Evolutionary conservation across 1,284 basidiomycete species (phyloP).

Genomic region (Cutaneotrichosporon sp.): DNA sequence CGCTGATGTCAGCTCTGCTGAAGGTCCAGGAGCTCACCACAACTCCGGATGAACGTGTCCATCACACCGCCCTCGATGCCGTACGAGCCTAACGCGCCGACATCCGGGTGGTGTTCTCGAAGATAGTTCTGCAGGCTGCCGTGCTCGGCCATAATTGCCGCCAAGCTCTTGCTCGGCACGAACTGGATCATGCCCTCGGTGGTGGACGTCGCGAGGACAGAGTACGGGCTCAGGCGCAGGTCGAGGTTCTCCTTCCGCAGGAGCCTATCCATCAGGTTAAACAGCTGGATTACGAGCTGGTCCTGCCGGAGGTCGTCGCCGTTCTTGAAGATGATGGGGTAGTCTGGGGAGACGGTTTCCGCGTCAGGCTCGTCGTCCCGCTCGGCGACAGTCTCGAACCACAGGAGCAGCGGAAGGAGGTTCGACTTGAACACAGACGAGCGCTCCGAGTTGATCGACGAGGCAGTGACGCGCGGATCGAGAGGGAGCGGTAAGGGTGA

Average conservation of each 20-base stretch:
- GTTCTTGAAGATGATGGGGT: conserved; percentile 96
- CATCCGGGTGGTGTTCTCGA: conserved; percentile 80
- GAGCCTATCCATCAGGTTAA: conserved; percentile 68
- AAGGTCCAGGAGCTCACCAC: conserved; percentile 70
- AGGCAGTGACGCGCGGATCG: conserved; percentile 78
- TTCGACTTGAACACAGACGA: conserved; percentile 98
- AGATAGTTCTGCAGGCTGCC: conserved; percentile 91
- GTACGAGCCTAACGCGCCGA: conserved; percentile 86
- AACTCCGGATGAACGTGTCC: conserved; percentile 95
- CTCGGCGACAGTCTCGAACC: conserved; percentile 67
- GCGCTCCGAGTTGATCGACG: conserved; percentile 84
- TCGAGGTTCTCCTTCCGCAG: conserved; percentile 95
- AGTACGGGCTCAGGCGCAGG: conserved; percentile 87
- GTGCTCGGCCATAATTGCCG: conserved; percentile 87
- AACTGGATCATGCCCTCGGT: conserved; percentile 96
- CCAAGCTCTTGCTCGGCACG: conserved; percentile 92
- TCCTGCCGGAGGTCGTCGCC: conserved; percentile 87
- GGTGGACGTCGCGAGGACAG: conserved; percentile 89
- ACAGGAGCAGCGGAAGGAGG: conserved; percentile 85
- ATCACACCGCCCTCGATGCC: conserved; percentile 89
- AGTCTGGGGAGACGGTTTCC: conserved; percentile 59
- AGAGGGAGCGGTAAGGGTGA: conserved; percentile 82
- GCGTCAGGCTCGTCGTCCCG: conserved; percentile 28
- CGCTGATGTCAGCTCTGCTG: conserved; percentile 59
- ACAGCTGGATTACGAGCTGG: conserved; percentile 34